Percentiles rank a stretch among this genome's conserved stretches.
Evolutionary conservation across 257 asterid species (phyloP).

Genomic region (Fraxinus cuspidata): DNA sequence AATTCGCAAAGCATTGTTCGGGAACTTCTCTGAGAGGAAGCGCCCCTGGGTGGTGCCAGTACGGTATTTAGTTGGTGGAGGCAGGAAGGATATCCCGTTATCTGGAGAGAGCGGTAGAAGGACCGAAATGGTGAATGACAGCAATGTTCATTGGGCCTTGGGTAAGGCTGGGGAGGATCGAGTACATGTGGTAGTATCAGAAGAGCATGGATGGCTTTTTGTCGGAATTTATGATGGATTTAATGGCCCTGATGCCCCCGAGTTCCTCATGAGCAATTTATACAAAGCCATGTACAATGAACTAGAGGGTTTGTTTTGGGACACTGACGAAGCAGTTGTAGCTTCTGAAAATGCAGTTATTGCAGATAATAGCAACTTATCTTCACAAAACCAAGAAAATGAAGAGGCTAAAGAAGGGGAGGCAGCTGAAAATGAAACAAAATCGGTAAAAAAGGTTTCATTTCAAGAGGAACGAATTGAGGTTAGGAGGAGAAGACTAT

Average conservation of each 20-base stretch:
- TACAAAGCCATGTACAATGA: slow-evolving; percentile 84
- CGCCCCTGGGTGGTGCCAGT: slow-evolving; percentile 78
- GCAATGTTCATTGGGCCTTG: slow-evolving; percentile 88
- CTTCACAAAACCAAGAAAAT: slow-evolving; percentile 24
- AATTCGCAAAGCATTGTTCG: slow-evolving; percentile 67
- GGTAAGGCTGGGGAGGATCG: slow-evolving; percentile 99
- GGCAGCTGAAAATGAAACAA: slow-evolving; percentile 41
- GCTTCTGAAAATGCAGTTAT: slow-evolving; percentile 40
- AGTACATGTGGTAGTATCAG: slow-evolving; percentile 94
- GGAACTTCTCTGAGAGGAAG: slow-evolving; percentile 64
- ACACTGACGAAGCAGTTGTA: slow-evolving; percentile 49
- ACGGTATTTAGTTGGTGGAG: slow-evolving; percentile 62
- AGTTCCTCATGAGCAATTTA: slow-evolving; percentile 83
- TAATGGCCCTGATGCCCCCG: slow-evolving; percentile 98
- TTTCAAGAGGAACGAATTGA: slow-evolving; percentile 73
- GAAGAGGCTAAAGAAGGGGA: slow-evolving; percentile 33
- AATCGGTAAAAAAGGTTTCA: slow-evolving; percentile 58
- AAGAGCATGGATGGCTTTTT: slow-evolving; percentile 92
- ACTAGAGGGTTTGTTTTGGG: slow-evolving; percentile 97
- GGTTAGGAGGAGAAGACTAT: slow-evolving; percentile 80
- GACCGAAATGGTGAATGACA: slow-evolving; percentile 53
- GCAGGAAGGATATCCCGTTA: slow-evolving; percentile 46
- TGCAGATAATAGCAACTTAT: slow-evolving; percentile 32
- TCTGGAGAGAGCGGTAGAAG: slow-evolving; percentile 41
- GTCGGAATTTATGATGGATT: slow-evolving; percentile 97